These are phyloP conservation scores for Colletotrichum neosansevieriae DNA, from an alignment of 2,329 filamentous ascomycete genomes.

Conservation along the genomic window DNA sequence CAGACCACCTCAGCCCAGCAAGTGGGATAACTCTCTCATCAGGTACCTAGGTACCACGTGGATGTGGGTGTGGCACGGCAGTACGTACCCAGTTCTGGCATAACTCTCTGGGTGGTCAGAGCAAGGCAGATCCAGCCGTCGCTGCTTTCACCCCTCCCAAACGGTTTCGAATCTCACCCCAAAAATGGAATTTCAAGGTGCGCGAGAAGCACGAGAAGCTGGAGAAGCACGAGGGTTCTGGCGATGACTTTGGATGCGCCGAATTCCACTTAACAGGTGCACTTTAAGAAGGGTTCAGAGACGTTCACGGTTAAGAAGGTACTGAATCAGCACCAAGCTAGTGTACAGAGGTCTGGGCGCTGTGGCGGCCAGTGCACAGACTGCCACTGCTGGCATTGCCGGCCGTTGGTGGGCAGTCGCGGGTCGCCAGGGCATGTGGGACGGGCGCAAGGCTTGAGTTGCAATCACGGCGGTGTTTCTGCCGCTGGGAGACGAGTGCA, in stretches of 20 bases:
- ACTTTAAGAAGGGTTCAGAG: neutral
- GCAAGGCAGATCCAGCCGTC: neutral
- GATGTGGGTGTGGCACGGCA: neutral
- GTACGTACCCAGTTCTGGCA: neutral
- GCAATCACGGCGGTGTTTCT: no score
- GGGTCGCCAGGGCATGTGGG: no score
- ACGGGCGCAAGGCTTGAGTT: no score
- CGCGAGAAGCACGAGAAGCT: no score
- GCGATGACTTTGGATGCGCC: neutral
- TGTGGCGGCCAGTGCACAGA: no score
- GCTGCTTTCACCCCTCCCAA: no score
- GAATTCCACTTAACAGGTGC: neutral
- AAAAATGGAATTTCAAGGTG: neutral
- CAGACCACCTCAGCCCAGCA: neutral
- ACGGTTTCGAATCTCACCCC: neutral
- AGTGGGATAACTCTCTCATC: neutral
- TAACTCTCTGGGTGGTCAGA: neutral
- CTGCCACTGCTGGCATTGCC: no score
- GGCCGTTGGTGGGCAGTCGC: no score
- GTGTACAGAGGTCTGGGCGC: no score
- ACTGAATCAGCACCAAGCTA: no score
- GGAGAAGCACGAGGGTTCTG: neutral
- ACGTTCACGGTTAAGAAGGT: neutral
- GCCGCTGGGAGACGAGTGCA: no score
- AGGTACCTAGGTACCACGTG: no score